Evolutionary conservation across 495 filamentous ascomycete genomes (phyloP).

Genomic region (Trichocladium antarcticum): DNA sequence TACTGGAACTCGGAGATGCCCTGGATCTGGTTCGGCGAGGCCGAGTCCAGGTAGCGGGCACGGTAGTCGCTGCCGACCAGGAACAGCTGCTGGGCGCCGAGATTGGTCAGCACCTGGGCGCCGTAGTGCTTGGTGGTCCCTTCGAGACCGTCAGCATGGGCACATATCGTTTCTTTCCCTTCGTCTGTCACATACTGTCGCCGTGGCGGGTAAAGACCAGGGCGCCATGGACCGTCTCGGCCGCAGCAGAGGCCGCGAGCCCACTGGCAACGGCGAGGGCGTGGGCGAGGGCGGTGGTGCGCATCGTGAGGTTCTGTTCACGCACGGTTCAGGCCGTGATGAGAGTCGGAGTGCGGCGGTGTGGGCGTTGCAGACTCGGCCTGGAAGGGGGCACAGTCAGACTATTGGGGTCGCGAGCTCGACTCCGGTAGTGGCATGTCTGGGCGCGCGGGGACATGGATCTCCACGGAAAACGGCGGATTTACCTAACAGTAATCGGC

Average conservation of each 20-base stretch:
- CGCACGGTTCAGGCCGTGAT: no score
- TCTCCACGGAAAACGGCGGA: neutral
- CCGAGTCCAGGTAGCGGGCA: conserved; percentile 10
- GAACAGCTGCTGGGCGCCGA: conserved; percentile 13
- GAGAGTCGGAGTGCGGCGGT: no score
- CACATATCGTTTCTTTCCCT: neutral
- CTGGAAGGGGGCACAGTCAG: no score
- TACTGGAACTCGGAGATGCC: conserved; percentile 15
- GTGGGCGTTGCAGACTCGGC: no score
- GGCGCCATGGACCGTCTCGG: conserved; percentile 16
- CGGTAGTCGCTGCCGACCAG: conserved; percentile 13
- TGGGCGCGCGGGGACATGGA: no score
- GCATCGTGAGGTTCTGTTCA: neutral
- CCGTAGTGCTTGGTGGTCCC: conserved; percentile 19
- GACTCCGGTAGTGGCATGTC: no score
- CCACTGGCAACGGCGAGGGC: neutral
- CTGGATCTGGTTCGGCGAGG: conserved; percentile 13
- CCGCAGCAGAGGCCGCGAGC: conserved; percentile 36
- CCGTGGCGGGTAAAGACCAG: conserved; percentile 17
- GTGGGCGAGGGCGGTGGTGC: neutral
- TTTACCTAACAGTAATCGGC: no score
- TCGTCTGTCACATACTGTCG: conserved; percentile 6
- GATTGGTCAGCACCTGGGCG: conserved; percentile 9
- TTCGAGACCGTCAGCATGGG: neutral
- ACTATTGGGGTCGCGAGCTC: no score